Evolutionary conservation across 495 filamentous ascomycete species (phyloP).

Genomic region (Hypoxylon rickii): DNA sequence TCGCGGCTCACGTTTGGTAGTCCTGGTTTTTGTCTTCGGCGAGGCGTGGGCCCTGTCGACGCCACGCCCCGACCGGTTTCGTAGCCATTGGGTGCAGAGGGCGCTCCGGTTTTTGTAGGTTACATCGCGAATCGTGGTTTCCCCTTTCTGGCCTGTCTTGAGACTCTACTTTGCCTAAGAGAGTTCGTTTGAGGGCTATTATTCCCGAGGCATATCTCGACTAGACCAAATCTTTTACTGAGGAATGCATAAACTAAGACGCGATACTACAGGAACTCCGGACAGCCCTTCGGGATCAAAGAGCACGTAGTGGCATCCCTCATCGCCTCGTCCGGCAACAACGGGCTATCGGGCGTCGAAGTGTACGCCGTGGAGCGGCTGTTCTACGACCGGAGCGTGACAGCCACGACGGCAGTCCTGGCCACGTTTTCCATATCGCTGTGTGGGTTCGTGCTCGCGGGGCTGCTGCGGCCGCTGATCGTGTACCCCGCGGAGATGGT

Average conservation of each 20-base stretch:
- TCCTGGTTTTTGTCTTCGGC: constrained; percentile 36
- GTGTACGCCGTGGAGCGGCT: constrained; percentile 16
- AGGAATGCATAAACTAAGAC: no score
- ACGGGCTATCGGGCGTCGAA: constrained; percentile 18
- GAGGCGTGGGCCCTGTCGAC: constrained; percentile 18
- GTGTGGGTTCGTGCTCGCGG: constrained; percentile 60
- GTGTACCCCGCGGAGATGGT: constrained; percentile 60
- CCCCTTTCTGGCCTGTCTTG: no score
- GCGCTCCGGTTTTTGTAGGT: constrained; percentile 8
- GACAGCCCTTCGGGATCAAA: constrained; percentile 18
- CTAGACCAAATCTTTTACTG: no score
- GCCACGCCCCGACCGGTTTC: constrained; percentile 14
- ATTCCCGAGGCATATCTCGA: no score
- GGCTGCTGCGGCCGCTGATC: constrained; percentile 55
- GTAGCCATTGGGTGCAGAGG: constrained; percentile 6
- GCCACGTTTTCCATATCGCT: constrained; percentile 34
- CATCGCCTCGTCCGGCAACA: constrained; percentile 20
- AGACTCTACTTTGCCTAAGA: no score
- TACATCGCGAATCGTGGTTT: no score
- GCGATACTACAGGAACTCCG: no score
- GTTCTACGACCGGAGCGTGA: constrained; percentile 17
- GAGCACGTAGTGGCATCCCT: constrained; percentile 23
- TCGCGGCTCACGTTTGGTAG: constrained; percentile 37
- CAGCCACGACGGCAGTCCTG: constrained; percentile 17
- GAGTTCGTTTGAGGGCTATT: no score